Evolutionary conservation across 2,329 filamentous ascomycete genomes (phyloP).

Genomic region (Ceratocystis variospora): DNA sequence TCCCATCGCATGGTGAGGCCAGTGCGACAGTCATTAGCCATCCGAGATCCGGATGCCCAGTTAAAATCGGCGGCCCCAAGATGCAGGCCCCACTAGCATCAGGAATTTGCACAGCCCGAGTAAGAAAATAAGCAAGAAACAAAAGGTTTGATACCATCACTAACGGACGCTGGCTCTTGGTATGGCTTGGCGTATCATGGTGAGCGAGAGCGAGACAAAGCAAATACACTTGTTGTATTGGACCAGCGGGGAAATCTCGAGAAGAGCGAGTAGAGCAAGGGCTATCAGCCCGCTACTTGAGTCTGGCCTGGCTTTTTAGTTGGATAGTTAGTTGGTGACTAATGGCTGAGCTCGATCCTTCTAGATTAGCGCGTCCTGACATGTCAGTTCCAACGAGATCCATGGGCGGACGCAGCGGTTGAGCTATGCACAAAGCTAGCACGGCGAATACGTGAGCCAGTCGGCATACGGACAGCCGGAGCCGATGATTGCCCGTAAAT

Average conservation of each 20-base stretch:
- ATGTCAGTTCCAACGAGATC: neutral
- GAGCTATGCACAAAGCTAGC: neutral
- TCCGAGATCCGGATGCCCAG: neutral
- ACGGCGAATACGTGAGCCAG: too few relatives aligned
- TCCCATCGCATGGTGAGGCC: neutral
- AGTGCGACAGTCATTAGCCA: neutral
- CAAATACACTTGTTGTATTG: too few relatives aligned
- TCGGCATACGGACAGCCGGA: too few relatives aligned
- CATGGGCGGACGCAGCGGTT: neutral
- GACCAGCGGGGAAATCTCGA: neutral
- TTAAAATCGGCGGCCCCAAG: too few relatives aligned
- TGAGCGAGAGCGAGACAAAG: too few relatives aligned
- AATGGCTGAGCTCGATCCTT: neutral
- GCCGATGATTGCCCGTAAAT: too few relatives aligned
- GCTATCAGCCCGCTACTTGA: neutral
- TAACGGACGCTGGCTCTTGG: too few relatives aligned
- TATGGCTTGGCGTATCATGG: too few relatives aligned
- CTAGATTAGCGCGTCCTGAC: conserved; percentile 3
- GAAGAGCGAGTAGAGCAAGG: neutral
- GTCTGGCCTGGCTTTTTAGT: neutral
- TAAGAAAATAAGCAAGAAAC: neutral
- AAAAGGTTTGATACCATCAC: neutral
- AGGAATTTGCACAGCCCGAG: neutral
- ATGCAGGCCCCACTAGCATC: neutral
- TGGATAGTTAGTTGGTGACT: neutral